A percentile compares a stretch with the other conserved stretches of the same genome.
Evolutionary conservation across 179 eudicot species (phyloP).

Genomic region (Gypsophila paniculata): DNA sequence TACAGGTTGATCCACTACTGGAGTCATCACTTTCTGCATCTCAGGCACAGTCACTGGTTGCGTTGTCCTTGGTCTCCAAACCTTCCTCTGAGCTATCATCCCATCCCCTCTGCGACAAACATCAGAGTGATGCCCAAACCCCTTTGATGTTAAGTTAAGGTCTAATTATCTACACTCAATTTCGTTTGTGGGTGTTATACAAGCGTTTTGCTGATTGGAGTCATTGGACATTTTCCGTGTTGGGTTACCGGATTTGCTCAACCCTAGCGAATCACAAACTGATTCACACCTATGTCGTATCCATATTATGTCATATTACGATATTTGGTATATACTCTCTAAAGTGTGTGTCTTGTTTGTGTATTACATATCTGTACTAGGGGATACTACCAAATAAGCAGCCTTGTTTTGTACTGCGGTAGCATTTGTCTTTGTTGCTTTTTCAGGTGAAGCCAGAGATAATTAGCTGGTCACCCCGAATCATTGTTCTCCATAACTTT

Average conservation of each 20-base stretch:
- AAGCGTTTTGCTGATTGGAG: neutral
- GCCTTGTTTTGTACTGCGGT: neutral
- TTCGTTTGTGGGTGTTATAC: neutral
- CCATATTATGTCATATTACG: neutral
- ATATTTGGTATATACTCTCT: neutral
- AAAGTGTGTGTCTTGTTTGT: too few relatives aligned
- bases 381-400: neutral
- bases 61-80: too few relatives aligned
- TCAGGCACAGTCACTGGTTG: too few relatives aligned
- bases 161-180: neutral
- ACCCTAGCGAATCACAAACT: neutral
- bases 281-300: neutral
- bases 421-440: slow-evolving; percentile 9
- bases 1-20: too few relatives aligned
- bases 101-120: too few relatives aligned
- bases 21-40: too few relatives aligned
- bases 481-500: slow-evolving; percentile 76
- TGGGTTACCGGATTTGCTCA: neutral
- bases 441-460: slow-evolving; percentile 88
- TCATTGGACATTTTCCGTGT: neutral
- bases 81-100: too few relatives aligned
- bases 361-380: neutral
- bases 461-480: slow-evolving; percentile 85
- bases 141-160: slow-evolving; percentile 1
- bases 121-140: too few relatives aligned